phyloP scores from a whole-genome alignment of 2,329 filamentous ascomycete species.

The Rhynchosporium agropyri region DNA sequence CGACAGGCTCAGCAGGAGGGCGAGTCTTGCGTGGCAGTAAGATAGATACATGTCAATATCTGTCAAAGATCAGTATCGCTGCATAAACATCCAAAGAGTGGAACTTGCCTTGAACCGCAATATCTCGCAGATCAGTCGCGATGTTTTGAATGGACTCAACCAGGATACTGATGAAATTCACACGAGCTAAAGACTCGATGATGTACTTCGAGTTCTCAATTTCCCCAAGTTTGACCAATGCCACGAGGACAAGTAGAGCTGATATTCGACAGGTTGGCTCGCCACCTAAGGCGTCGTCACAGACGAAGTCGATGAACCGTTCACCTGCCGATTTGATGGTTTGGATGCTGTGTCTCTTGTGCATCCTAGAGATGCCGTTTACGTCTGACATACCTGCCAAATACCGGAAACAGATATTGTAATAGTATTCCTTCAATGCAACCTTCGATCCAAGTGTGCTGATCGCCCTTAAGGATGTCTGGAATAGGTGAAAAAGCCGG shows the following conservation, averaged over 20 bases:
- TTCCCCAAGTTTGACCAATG: conserved; percentile 73
- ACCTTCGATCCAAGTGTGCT: conserved; percentile 71
- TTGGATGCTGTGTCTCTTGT: conserved; percentile 58
- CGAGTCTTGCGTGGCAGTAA: conserved; percentile 71
- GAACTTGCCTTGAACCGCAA: conserved; percentile 54
- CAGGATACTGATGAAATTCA: conserved; percentile 90
- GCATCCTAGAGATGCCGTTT: conserved; percentile 52
- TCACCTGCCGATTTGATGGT: conserved; percentile 80
- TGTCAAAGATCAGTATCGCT: conserved; percentile 22
- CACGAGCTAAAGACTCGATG: conserved; percentile 75
- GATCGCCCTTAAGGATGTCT: conserved; percentile 79
- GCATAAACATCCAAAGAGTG: background rate
- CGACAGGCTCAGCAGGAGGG: conserved; percentile 80
- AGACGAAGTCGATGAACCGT: conserved; percentile 80
- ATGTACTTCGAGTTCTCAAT: conserved; percentile 73
- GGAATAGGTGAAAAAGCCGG: conserved; percentile 88
- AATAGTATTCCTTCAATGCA: conserved; percentile 80
- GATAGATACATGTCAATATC: conserved; percentile 45
- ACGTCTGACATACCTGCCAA: conserved; percentile 67
- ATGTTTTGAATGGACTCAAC: conserved; percentile 84
- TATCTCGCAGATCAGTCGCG: conserved; percentile 68
- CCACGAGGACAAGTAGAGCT: conserved; percentile 80
- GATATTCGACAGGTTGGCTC: conserved; percentile 81
- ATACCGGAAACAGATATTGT: conserved; percentile 88
- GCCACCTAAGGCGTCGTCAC: conserved; percentile 89